Evolutionary conservation across 208 protist species (phyloP), one percentile per base, ranked within the genome.

Genomic region (Acanthamoeba healyi): DNA sequence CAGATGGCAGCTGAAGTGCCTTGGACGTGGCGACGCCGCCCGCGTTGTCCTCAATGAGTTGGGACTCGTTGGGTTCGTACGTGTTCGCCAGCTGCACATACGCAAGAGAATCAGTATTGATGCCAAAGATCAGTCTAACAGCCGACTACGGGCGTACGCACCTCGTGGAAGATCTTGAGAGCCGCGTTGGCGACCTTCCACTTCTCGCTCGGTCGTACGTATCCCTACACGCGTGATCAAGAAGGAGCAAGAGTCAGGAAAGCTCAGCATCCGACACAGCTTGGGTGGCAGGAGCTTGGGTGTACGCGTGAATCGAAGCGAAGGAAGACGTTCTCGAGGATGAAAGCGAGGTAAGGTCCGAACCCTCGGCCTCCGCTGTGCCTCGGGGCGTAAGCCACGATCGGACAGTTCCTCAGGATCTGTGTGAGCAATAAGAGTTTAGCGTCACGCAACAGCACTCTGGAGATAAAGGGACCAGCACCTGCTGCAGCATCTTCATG

Each of bases 321-420:
- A 26, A 91, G 84, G 58, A 91, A 91, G 29, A 91, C 84, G 29
- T 91, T 91, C 34, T 91, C 84, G 14, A 91, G 56, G 17, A 91
- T 51, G 58, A 91, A 91, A 51, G 29, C n/a, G 24, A 91, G 58
- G 26, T 91, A 91, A 36, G 84, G 84, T 0, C 17, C 56, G 34
- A 91, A 88, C n/a, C 79, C 79, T 40, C 32, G 40, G 49, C 51
- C 79, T 19, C 44, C 32, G 17, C 22, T 54, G n/a, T 88, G 32
- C 17, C 24, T 63, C 17, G 79, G n/a, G 51, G 40, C 44, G 3
- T 29, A 29, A 17, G 51, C 79, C 32, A 88, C 49, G 22, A 51
- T 17, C 51, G 24, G 26, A 7, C 29, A 54, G 32, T 88, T 32
- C 32, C 51, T 54, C 34, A 88, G 22, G 44, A 88, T 42, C 51